Percentiles rank a stretch among this genome's conserved stretches.
Evolutionary conservation across 352 stramenopile genomes (phyloP).

Genomic region (Phytopythium litorale): DNA sequence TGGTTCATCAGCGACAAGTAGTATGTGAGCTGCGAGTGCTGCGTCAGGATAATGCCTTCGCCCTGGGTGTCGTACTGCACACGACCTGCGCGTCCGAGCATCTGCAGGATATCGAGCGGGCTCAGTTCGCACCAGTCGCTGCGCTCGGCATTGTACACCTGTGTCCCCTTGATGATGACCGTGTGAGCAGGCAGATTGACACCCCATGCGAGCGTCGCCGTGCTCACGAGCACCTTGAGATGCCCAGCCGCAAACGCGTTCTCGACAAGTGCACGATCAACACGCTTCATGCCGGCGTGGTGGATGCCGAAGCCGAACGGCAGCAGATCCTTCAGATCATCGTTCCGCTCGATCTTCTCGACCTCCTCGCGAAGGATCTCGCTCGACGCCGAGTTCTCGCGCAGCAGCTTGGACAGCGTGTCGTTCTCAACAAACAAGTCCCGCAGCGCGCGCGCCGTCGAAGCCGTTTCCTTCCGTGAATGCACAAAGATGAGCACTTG

Average conservation of each 20-base stretch:
- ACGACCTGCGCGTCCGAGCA: slow-evolving; percentile 98
- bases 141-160: slow-evolving; percentile 99
- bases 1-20: slow-evolving; percentile 99
- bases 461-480: slow-evolving; percentile 97
- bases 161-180: slow-evolving; percentile 99
- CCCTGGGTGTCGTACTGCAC: slow-evolving; percentile 98
- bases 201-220: slow-evolving; percentile 99
- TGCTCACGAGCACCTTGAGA: slow-evolving; percentile 97
- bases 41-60: slow-evolving; percentile 99
- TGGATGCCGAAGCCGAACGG: slow-evolving; percentile 99
- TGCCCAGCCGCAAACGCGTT: slow-evolving; percentile 98
- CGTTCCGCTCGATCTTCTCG: slow-evolving; percentile 91
- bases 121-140: slow-evolving; percentile 98
- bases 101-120: slow-evolving; percentile 98
- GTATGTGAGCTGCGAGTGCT: slow-evolving; percentile 98
- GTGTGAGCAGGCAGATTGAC: slow-evolving; percentile 99
- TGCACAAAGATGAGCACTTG: slow-evolving; percentile 99
- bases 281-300: slow-evolving; percentile 97
- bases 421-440: slow-evolving; percentile 96
- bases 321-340: slow-evolving; percentile 98
- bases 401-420: slow-evolving; percentile 91
- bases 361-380: slow-evolving; percentile 94
- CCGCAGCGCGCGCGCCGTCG: slow-evolving; percentile 95
- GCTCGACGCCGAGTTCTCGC: slow-evolving; percentile 73
- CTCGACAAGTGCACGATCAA: slow-evolving; percentile 97